Base-by-base conservation (phyloP, 1,284 basidiomycete genomes). In the Puccinia brachypodii region DNA sequence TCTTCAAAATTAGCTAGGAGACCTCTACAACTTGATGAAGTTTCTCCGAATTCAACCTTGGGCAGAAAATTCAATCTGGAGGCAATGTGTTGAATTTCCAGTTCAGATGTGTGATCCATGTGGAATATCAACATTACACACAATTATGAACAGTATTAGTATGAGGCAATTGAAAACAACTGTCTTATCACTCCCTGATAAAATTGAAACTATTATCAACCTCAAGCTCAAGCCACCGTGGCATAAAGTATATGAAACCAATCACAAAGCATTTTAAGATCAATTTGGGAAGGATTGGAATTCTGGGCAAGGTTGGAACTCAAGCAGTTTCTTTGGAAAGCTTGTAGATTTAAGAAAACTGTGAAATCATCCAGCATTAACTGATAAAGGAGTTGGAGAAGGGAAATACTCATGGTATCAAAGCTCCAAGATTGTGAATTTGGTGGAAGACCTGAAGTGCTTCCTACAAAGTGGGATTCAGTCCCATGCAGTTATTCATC, bases 1-100 rank as follows among this genome's bases (percentile, higher is more conserved):
- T 0, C 95, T 99, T 58, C 96, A 99, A 88, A 99, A 99, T 89
- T 96, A 96, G 86, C 90, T 99, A 81, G 96, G 98, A 87, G 97
- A 99, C 85, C 92, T 99, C 71, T 98, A 92, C 87, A 95, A 96
- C 1, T 89, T 99, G 82, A 92, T 99, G 89, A 96, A 96, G 87
- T 99, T 99, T 88, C 88, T 99, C 68, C 93, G 95, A 13, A 87
- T 99, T 81, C 90, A 91, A 50, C 97, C 97, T 0, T 93, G 99
- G 84, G 93, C 96, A 84, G 94, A 98, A 87, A 95, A 96, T 87
- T 91, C 91, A 68, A 88, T 92, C 13, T 99, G 97, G 95, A 96
- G 92, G 75, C 92, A 95, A 85, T 95, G 90, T 87, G 94, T 99
- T 84, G 94, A 94, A 69, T 91, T 91, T 0, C 95, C 94, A 0